These are phyloP conservation scores for Novymonas esmeraldas DNA, from an alignment of 208 protist species.

Conservation along the genomic window DNA sequence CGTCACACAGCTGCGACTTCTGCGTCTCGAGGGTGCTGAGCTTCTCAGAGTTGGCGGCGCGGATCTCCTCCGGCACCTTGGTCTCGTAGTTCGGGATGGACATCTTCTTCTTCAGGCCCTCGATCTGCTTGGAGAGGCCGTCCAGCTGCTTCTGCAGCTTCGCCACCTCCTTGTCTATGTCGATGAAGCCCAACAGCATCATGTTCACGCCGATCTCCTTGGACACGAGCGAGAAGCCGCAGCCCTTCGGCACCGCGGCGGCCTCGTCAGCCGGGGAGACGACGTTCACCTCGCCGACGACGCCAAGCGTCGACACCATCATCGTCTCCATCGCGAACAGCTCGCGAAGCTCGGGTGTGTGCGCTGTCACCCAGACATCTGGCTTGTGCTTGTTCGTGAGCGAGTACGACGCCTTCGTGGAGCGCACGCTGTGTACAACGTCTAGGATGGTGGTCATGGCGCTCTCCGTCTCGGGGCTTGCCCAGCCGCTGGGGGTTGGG, in stretches of 20 bases:
- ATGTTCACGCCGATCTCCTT: conserved; percentile 87
- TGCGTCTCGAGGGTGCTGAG: conserved; percentile 65
- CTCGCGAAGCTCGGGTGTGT: conserved; percentile 43
- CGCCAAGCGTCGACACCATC: conserved; percentile 80
- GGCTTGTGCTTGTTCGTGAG: conserved; percentile 92
- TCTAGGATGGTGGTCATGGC: conserved; percentile 89
- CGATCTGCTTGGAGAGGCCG: conserved; percentile 79
- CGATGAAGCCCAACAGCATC: conserved; percentile 92
- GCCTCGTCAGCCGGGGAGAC: conserved; percentile 53
- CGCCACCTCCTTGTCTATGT: conserved; percentile 86
- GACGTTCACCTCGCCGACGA: conserved; percentile 77
- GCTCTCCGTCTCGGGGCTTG: conserved; percentile 65
- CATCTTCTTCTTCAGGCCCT: conserved; percentile 89
- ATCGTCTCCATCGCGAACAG: conserved; percentile 52
- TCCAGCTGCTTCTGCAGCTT: conserved; percentile 89
- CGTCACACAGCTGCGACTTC: conserved; percentile 65
- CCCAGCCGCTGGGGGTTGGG: conserved; percentile 67
- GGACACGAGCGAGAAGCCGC: conserved; percentile 85
- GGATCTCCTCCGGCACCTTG: conserved; percentile 90
- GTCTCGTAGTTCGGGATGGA: conserved; percentile 87
- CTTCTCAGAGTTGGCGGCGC: conserved; percentile 83
- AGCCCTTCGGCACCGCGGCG: conserved; percentile 73
- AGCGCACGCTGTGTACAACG: conserved; percentile 86
- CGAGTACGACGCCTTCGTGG: conserved; percentile 86
- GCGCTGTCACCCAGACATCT: conserved; percentile 74